Base-by-base conservation (phyloP, 2,329 filamentous ascomycete genomes). In the Neoascochyta sp. region DNA sequence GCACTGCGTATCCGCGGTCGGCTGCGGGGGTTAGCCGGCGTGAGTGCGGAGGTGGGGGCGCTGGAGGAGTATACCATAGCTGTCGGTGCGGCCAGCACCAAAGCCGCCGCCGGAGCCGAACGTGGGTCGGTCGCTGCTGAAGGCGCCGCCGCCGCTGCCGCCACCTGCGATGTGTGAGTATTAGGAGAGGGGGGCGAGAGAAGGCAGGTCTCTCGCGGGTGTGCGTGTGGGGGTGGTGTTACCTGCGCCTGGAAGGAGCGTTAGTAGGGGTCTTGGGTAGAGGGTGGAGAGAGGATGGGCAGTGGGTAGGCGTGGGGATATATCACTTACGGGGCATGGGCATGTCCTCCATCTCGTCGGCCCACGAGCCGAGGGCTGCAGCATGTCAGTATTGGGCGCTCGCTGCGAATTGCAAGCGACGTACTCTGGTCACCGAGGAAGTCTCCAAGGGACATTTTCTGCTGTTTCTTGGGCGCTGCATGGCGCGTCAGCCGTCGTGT, bases 381-480 rank as follows among this genome's bases (percentile, higher is more conserved):
- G 29, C 29, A 25, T 37, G 52, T 59, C 43, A 62, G 58, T 54
- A 29, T 38, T 24, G 25, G 32, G 27, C 43, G 41, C 43, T 32
- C 36, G 37, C 36, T 33, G 27, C 30, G 48, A 38, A 29, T 19
- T 29, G 46, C 38, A 41, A 42, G 45, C 44, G 47, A 49, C 52
- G 55, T 76, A 95, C 90, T 82, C 68, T 87, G 78, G 68, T 95
- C 87, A 63, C 77, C 76, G 75, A 98, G 78, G 78, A 98, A 98
- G 70, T 87, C 86, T 75, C 87, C 86, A 64, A 96, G 81, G 74
- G 86, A 87, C 85, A 98, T 90, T 77, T 93, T 98, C 80, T 94
- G 83, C 68, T 80, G 76, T 74, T 87, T 85, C 67, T 89, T 86
- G 52, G 89, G 90, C 77, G 85, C 89, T 94, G 60, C 39, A 63